Evolutionary conservation across 306 rosid genomes (phyloP), one percentile per base, ranked within the genome.

Genomic region (Gynostemma pentaphyllum): DNA sequence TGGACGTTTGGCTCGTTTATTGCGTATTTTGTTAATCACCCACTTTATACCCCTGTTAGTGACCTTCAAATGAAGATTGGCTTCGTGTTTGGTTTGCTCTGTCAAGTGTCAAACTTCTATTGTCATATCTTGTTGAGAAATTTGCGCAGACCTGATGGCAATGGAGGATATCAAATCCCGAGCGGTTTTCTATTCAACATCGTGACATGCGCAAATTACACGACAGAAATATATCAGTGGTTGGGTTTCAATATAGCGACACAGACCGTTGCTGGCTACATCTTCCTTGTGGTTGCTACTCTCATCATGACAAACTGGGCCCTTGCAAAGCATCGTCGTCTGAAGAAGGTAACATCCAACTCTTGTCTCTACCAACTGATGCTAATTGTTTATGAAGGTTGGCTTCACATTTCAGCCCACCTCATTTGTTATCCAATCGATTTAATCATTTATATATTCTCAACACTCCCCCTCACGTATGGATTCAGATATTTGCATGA

Each of bases 141-240:
- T 68, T 84, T 94, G 47, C 89, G 97, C 46, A 64, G 77, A n/a
- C 90, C 97, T 54, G 82, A 66, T 34, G 97, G 99, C 13, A 83
- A 73, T 45, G 97, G 97, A 41, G 99, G 94, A 36, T 94, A 94
- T 71, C 99, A 94, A 72, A 94, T 94, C 48, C 99, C 97, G 13
- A 66, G 42, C 10, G 99, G 99, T 39, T 94, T 88, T 78, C 83
- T 94, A 60, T 94, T 94, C 87, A 88, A 84, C 49, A 78, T 94
- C 42, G 97, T 88, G 69, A 94, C 97, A 11, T 94, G 99, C 70
- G 99, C 99, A 40, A 94, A 94, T 71, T 94, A 94, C 54, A 86
- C 99, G 8, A 94, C 97, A 0, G 99, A 94, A 79, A 94, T 94
- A 60, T 94, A 94, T 75, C 99, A 94, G 80, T 94, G 99, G 99